Evolutionary conservation across 2,329 filamentous ascomycete genomes (phyloP).

Genomic region (Aureobasidium vineae): DNA sequence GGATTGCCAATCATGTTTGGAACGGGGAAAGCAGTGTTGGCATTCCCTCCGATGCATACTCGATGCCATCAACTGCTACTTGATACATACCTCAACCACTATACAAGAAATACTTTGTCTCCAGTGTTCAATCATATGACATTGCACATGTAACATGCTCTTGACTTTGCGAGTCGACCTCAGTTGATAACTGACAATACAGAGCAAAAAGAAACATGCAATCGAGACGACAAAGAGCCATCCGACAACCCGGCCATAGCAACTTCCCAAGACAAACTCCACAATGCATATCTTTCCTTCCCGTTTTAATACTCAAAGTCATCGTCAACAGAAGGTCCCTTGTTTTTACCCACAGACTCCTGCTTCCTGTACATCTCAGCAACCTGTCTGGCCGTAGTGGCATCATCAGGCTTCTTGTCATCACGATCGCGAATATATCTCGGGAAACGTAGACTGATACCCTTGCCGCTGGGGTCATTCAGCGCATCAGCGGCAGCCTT

Average conservation of each 20-base stretch:
- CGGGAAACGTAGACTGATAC: slow-evolving; percentile 87
- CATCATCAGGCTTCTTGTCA: slow-evolving; percentile 93
- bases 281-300: background rate
- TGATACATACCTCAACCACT: background rate
- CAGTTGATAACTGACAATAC: background rate
- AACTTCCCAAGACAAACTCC: background rate
- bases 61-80: background rate
- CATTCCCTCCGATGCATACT: background rate
- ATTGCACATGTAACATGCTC: too few species aligned
- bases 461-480: slow-evolving; percentile 64
- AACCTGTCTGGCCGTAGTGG: slow-evolving; percentile 78
- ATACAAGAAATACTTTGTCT: background rate
- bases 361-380: slow-evolving; percentile 97
- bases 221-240: background rate
- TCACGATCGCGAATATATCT: slow-evolving; percentile 88
- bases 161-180: background rate
- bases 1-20: background rate
- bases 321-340: slow-evolving; percentile 85
- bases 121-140: background rate
- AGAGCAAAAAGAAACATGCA: background rate
- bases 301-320: slow-evolving; percentile 86
- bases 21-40: background rate
- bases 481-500: slow-evolving; percentile 67
- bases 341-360: slow-evolving; percentile 82
- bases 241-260: background rate